Evolutionary conservation across 176 grass and related monocot genomes (phyloP).

Genomic region (Zoysia pacifica): DNA sequence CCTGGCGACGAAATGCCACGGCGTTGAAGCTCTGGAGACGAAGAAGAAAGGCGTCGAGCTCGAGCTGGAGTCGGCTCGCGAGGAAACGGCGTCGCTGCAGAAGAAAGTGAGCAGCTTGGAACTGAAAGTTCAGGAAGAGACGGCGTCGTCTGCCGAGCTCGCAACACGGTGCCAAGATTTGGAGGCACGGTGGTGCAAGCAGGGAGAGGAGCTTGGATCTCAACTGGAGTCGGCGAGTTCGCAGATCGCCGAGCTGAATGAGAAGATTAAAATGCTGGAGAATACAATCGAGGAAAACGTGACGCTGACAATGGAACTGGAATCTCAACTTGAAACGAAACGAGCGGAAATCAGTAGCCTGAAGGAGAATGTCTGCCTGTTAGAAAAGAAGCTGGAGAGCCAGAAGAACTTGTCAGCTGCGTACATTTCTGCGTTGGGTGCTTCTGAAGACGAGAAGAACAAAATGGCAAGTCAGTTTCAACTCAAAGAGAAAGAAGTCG

Average conservation of each 20-base stretch:
- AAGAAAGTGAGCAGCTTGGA: conserved; percentile 52
- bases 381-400: conserved; percentile 65
- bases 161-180: conserved; percentile 42
- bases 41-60: conserved; percentile 59
- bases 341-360: conserved; percentile 43
- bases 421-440: conserved; percentile 59
- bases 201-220: conserved; percentile 46
- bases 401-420: conserved; percentile 62
- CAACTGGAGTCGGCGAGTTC: conserved; percentile 46
- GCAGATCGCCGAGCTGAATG: conserved; percentile 33
- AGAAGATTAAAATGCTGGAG: conserved; percentile 54
- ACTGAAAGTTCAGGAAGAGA: conserved; percentile 56
- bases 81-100: conserved; percentile 48
- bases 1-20: conserved; percentile 54
- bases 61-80: conserved; percentile 55
- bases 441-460: conserved; percentile 63
- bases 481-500: conserved; percentile 45
- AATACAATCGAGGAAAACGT: conserved; percentile 23
- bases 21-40: conserved; percentile 49
- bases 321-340: conserved; percentile 43
- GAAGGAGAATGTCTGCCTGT: conserved; percentile 44
- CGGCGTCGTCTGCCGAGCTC: conserved; percentile 41
- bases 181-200: conserved; percentile 33
- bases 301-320: conserved; percentile 36
- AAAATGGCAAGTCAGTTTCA: conserved; percentile 50